Evolutionary conservation across 2,329 filamentous ascomycete genomes (phyloP), one percentile per base, ranked within the genome.

Genomic region (Daldinia sp.): DNA sequence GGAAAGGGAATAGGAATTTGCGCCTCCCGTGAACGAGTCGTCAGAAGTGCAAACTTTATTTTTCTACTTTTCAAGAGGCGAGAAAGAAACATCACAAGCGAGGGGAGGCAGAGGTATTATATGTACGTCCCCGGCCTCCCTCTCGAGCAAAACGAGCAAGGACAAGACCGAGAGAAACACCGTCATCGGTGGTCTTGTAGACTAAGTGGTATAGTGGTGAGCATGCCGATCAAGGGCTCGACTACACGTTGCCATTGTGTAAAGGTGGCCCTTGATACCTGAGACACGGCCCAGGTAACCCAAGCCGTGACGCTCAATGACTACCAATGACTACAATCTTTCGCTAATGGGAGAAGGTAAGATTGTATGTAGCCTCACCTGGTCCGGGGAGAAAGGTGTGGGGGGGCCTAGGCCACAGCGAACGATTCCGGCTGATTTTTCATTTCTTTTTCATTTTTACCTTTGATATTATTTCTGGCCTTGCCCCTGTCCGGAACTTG

Each of bases 301-400:
- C 48, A 27, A 61, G 63, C 34, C 45, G 47, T 61, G 51, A 52
- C 48, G 34, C 49, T 54, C 27, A 39, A 66, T 66, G 55, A 64
- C 60, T 58, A 66, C 57, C 27, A 39, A 66, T 66, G 55, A 64
- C 60, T 58, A 66, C 57, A 63, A 61, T 61, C 30, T 39, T 68
- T 66, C 59, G 19, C 62, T 65, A 63, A 65, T 61, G 35, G 15
- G 2, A 51, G 39, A 48, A 61, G 53, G 59, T 50, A 68, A 61
- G 59, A 47, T 51, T 63, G 57, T 59, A 68, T 55, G 65, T 60
- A 68, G 65, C 65, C 65, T 68, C 62, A 41, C 34, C 58, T 56
- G 25, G 25, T 53, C 47, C 27, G 34, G 39, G 57, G 34, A 48
- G 32, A 51, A 29, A 50, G 45, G 58, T 64, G 64, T 64, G 64